phyloP scores from a whole-genome alignment of 1,284 basidiomycete genomes.

The Marasmius sp. region DNA sequence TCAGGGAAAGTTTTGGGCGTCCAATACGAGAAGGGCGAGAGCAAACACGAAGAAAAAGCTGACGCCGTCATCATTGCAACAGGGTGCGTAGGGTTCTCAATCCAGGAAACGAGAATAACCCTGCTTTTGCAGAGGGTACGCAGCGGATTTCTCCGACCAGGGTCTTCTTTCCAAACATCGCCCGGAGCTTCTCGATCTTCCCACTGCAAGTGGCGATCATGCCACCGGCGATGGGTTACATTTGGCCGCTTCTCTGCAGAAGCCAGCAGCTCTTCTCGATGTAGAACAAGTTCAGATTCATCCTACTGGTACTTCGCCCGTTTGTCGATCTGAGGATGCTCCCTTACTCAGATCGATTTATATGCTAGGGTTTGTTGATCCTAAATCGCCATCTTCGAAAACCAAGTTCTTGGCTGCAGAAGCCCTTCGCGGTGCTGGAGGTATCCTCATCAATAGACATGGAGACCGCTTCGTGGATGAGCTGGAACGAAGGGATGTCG shows the following conservation, averaged over 20 bases:
- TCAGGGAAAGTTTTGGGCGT: conserved; percentile 64
- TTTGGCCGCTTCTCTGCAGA: conserved; percentile 57
- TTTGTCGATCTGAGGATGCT: background rate
- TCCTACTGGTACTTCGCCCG: conserved; percentile 47
- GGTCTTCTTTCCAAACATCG: conserved; percentile 75
- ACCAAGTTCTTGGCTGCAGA: conserved; percentile 90
- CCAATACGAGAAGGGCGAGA: conserved; percentile 71
- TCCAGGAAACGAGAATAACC: background rate
- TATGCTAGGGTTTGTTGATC: conserved; percentile 73
- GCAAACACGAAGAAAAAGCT: conserved; percentile 57
- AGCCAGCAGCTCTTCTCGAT: conserved; percentile 76
- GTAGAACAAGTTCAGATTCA: conserved; percentile 89
- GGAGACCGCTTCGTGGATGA: conserved; percentile 86
- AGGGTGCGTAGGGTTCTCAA: conserved; percentile 28
- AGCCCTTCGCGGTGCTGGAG: conserved; percentile 85
- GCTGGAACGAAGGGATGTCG: conserved; percentile 82
- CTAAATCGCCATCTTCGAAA: conserved; percentile 73
- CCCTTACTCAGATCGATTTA: background rate
- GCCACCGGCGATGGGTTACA: conserved; percentile 84
- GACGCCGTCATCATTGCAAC: conserved; percentile 85
- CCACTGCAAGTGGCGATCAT: conserved; percentile 85
- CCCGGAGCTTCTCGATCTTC: conserved; percentile 77
- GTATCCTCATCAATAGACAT: conserved; percentile 76
- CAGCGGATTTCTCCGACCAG: conserved; percentile 75
- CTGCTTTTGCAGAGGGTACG: conserved; percentile 60